Percentiles rank a stretch among this genome's conserved stretches.
These are phyloP conservation scores for Tetradesmus obliquus DNA, from an alignment of 139 green algal genomes.

Conservation along the genomic window DNA sequence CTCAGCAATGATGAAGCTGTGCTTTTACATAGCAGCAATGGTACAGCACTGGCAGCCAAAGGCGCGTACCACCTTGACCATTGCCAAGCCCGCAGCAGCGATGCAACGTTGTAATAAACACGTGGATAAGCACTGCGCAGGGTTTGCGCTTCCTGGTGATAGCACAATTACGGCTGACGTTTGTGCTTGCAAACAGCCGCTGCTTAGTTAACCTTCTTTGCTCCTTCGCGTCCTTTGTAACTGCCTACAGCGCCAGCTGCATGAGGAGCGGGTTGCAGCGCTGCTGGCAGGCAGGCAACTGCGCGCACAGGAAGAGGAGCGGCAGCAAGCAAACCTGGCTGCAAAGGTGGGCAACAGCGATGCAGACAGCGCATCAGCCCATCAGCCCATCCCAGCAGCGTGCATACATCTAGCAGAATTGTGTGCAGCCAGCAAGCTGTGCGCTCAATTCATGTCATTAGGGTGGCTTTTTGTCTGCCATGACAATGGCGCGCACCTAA, in stretches of 20 bases:
- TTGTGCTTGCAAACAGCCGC: background rate
- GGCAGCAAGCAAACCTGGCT: constrained; percentile 54
- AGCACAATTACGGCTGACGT: background rate
- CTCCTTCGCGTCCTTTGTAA: background rate
- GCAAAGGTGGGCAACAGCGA: constrained; percentile 8
- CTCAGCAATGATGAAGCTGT: background rate
- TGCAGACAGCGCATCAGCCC: constrained; percentile 36
- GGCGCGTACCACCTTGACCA: no score
- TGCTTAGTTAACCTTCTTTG: background rate
- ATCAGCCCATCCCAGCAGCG: background rate
- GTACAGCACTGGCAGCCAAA: background rate
- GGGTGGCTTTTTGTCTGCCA: no score
- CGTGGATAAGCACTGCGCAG: background rate
- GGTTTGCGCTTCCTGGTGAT: no score
- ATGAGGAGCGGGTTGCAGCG: constrained; percentile 78
- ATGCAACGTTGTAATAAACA: background rate
- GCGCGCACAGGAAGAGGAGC: constrained; percentile 76
- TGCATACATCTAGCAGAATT: no score
- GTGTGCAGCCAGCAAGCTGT: no score
- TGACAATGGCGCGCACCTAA: no score
- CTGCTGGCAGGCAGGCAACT: constrained; percentile 86
- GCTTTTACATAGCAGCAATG: background rate
- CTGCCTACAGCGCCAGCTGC: constrained; percentile 75
- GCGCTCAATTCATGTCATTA: no score
- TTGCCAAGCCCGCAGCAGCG: no score